These are phyloP conservation scores for Chrysoporthe austroafricana DNA, from an alignment of 2,329 filamentous ascomycete species.

Conservation along the genomic window DNA sequence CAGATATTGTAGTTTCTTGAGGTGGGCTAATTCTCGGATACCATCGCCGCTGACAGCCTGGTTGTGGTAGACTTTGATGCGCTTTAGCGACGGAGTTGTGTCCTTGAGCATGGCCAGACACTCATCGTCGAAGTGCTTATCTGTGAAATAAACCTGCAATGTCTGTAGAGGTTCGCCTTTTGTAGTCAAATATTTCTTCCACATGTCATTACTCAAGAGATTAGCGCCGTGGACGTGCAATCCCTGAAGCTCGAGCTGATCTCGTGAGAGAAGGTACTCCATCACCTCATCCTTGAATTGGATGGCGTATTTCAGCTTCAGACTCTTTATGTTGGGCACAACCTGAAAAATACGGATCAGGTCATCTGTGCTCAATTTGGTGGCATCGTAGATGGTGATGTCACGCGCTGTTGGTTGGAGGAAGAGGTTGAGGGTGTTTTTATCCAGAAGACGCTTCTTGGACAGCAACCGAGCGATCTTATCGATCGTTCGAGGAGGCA, in stretches of 20 bases:
- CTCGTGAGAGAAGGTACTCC: constrained; percentile 76
- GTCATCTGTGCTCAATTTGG: constrained; percentile 73
- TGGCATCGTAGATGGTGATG: constrained; percentile 61
- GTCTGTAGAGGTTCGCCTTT: constrained; percentile 68
- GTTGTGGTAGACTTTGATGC: constrained; percentile 82
- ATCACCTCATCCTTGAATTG: constrained; percentile 88
- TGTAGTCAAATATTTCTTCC: constrained; percentile 69
- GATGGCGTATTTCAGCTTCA: constrained; percentile 83
- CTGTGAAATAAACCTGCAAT: constrained; percentile 81
- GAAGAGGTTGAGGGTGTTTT: constrained; percentile 61
- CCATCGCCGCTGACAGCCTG: constrained; percentile 71
- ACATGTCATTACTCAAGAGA: constrained; percentile 75
- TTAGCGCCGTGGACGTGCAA: constrained; percentile 85
- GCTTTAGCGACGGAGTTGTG: constrained; percentile 68
- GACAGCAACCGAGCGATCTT: constrained; percentile 63
- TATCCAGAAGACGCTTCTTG: constrained; percentile 60
- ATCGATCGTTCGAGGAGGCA: constrained; percentile 60
- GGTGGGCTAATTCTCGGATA: constrained; percentile 64
- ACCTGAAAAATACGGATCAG: constrained; percentile 80
- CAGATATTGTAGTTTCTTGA: constrained; percentile 72
- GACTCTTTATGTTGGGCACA: constrained; percentile 67
- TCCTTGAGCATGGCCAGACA: constrained; percentile 64
- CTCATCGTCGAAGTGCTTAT: constrained; percentile 78
- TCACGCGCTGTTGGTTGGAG: constrained; percentile 54
- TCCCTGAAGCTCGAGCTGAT: constrained; percentile 68